phyloP scores from a whole-genome alignment of 1,284 basidiomycete species.

The Malassezia cuniculi region DNA sequence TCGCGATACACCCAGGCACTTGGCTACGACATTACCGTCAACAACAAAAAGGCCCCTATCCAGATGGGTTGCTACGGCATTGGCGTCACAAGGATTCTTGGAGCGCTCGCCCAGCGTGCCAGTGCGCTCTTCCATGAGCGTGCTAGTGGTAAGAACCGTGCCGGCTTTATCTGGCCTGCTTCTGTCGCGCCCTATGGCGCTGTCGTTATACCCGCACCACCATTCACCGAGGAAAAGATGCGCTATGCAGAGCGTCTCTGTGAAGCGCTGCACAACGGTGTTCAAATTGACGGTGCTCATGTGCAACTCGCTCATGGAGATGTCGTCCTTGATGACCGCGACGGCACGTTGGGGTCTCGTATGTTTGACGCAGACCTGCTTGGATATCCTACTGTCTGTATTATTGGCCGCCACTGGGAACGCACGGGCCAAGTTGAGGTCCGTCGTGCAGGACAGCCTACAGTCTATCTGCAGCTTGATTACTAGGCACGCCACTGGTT shows the following conservation, averaged over 20 bases:
- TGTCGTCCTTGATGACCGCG: conserved; percentile 41
- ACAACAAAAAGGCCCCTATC: conserved; percentile 20
- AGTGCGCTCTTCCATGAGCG: conserved; percentile 3
- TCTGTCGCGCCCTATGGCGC: conserved; percentile 31
- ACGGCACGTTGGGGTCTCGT: conserved; percentile 27
- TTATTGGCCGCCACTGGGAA: conserved; percentile 35
- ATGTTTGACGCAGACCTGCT: conserved; percentile 44
- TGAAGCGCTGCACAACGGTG: not conserved
- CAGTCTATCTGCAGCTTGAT: conserved; percentile 1
- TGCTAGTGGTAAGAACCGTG: conserved; percentile 4
- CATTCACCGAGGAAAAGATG: conserved; percentile 7
- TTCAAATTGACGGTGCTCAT: no score
- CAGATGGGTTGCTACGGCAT: conserved; percentile 47
- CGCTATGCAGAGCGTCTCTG: conserved; percentile 3
- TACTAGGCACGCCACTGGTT: conserved; percentile 2
- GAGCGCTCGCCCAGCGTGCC: conserved; percentile 35
- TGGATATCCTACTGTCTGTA: conserved; percentile 32
- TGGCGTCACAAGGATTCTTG: conserved; percentile 43
- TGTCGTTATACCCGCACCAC: conserved; percentile 15
- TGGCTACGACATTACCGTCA: conserved; percentile 18
- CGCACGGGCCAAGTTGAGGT: conserved; percentile 25
- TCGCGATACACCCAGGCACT: conserved; percentile 41
- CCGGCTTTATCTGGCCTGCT: conserved; percentile 37
- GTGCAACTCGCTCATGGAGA: conserved; percentile 9
- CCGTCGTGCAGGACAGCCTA: conserved; percentile 4